phyloP scores from a whole-genome alignment of 768 basidiomycete genomes.

The Sporobolomyces phaffii region DNA sequence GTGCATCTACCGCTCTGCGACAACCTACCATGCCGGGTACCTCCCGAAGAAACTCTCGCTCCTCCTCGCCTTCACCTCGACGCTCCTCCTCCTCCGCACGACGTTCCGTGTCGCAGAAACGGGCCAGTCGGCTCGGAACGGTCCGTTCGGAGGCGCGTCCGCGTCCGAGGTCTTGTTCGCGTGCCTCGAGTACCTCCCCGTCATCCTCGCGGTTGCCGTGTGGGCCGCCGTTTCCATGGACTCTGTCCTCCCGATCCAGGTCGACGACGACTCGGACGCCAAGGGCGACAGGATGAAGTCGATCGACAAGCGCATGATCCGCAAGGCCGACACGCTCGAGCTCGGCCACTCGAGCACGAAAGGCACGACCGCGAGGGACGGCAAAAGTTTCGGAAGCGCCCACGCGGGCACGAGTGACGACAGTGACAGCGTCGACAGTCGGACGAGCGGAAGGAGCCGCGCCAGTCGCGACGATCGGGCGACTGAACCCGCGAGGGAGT shows the following conservation, averaged over 20 bases:
- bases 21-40: constrained; percentile 20
- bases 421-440: neutral
- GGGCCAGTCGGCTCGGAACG: constrained; percentile 31
- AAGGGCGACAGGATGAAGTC: neutral
- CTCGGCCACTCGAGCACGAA: neutral
- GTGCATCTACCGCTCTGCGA: constrained; percentile 40
- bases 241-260: constrained; percentile 13
- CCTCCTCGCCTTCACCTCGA: constrained; percentile 41
- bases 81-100: constrained; percentile 45
- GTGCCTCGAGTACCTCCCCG: constrained; percentile 29
- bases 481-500: no score
- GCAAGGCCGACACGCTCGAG: constrained; percentile 8
- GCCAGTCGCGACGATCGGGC: neutral
- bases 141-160: constrained; percentile 5
- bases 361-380: neutral
- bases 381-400: neutral
- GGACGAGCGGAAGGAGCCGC: neutral
- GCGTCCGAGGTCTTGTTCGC: constrained; percentile 21
- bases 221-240: constrained; percentile 21
- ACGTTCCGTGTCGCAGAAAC: constrained; percentile 47
- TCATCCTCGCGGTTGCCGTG: constrained; percentile 21
- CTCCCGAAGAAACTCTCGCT: constrained; percentile 39
- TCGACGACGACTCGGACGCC: constrained; percentile 10
- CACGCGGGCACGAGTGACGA: neutral
- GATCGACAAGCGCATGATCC: constrained; percentile 1